A percentile compares a stretch with the other conserved stretches of the same genome.
Conservation (phyloP, 768 basidiomycete species). For the Xanthoconium purpureum region DNA sequence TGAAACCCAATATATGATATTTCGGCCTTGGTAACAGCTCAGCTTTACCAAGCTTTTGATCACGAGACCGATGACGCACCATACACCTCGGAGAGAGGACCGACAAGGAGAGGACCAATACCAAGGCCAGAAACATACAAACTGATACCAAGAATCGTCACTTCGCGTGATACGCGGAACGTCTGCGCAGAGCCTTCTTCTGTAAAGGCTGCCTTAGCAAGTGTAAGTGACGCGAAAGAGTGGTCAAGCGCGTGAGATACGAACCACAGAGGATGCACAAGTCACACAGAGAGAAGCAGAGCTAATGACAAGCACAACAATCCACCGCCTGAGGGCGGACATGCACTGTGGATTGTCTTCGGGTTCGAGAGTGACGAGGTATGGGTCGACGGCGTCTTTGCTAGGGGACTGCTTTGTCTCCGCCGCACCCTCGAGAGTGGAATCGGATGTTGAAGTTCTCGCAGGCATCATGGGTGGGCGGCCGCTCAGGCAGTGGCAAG, state of each 20-base stretch:
- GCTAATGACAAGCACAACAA: conserved; percentile 45
- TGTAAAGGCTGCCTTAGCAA: conserved; percentile 53
- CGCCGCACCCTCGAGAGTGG: conserved; percentile 5
- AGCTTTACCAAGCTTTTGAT: not conserved
- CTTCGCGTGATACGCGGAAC: conserved; percentile 53
- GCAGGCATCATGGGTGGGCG: conserved; percentile 2
- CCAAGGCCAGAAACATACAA: conserved; percentile 43
- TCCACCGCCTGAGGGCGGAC: conserved; percentile 44
- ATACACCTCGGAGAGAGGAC: conserved; percentile 41
- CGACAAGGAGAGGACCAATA: conserved; percentile 35
- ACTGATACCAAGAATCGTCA: conserved; percentile 48
- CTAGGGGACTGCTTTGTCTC: not conserved
- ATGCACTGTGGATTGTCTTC: conserved; percentile 43
- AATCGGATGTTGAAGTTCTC: conserved; percentile 4
- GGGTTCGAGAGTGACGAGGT: conserved; percentile 38
- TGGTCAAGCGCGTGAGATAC: conserved; percentile 18
- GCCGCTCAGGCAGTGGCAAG: not conserved
- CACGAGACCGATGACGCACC: conserved; percentile 9
- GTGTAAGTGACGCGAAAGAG: not conserved
- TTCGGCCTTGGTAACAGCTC: conserved; percentile 45
- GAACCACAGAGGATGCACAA: conserved; percentile 54
- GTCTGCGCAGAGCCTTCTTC: conserved; percentile 53
- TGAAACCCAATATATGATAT: conserved; percentile 58
- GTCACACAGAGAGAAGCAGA: conserved; percentile 49
- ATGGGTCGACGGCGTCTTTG: conserved; percentile 8